These are phyloP conservation scores for Berberis vulgaris DNA, from an alignment of 164 flowering plant species.

Conservation along the genomic window DNA sequence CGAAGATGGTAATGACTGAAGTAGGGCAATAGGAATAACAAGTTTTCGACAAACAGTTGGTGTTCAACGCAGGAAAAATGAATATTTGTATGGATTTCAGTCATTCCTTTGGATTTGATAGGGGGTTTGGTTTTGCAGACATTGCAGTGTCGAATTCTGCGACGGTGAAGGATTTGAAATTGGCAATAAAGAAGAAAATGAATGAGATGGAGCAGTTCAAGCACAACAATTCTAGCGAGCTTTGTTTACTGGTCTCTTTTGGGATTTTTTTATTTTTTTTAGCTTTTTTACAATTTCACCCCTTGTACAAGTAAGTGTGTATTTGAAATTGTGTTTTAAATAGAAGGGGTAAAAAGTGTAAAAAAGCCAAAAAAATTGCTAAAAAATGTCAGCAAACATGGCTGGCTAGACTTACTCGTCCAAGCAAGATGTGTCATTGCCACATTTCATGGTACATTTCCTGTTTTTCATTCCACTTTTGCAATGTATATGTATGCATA, in stretches of 20 bases:
- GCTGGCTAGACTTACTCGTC: too few species aligned
- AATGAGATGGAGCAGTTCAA: conserved; percentile 64
- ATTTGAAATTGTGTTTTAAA: too few species aligned
- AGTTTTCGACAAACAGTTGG: not conserved
- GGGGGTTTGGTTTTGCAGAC: conserved; percentile 28
- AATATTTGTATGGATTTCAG: not conserved
- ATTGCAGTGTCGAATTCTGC: conserved; percentile 73
- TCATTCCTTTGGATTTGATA: not conserved
- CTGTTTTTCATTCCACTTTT: not conserved
- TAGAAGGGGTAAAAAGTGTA: too few species aligned
- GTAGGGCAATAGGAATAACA: not conserved
- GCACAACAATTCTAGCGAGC: too few species aligned
- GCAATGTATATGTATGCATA: too few species aligned
- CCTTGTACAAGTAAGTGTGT: too few species aligned
- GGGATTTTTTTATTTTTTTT: too few species aligned
- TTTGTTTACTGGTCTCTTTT: too few species aligned
- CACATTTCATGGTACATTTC: conserved; percentile 73
- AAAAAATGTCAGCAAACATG: too few species aligned
- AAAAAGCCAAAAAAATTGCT: too few species aligned
- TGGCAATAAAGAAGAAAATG: conserved; percentile 51
- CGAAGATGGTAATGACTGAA: not conserved
- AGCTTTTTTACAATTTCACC: too few species aligned
- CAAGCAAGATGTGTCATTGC: conserved; percentile 90
- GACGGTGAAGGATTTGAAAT: conserved; percentile 74
- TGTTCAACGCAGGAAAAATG: not conserved